Conservation (phyloP, 2,329 filamentous ascomycete genomes). For the Aureobasidium mangrovei region DNA sequence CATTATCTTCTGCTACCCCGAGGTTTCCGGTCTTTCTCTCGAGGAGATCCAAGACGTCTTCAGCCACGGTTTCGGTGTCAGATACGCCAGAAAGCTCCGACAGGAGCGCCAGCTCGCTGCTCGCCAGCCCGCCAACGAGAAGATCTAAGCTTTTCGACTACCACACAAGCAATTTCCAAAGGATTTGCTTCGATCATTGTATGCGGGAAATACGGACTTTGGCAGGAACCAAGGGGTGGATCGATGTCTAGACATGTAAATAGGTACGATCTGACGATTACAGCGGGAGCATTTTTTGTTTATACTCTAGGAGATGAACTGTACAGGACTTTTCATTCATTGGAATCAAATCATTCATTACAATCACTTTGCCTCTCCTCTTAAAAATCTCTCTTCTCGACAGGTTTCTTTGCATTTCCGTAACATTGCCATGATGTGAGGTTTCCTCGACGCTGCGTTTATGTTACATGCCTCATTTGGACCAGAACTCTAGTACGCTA, state of each 20-base stretch:
- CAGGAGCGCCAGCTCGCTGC: constrained; percentile 27
- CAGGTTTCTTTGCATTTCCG: too few species aligned
- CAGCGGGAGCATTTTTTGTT: neutral
- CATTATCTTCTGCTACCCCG: constrained; percentile 33
- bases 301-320: neutral
- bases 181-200: neutral
- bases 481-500: too few species aligned
- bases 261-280: neutral
- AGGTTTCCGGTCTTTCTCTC: constrained; percentile 32
- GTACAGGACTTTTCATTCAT: neutral
- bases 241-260: neutral
- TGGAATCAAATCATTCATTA: too few species aligned
- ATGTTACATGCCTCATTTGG: too few species aligned
- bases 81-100: constrained; percentile 28
- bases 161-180: neutral
- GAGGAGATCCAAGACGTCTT: constrained; percentile 31
- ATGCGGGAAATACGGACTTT: neutral
- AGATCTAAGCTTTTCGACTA: neutral
- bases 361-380: too few species aligned
- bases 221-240: neutral
- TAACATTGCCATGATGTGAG: too few species aligned
- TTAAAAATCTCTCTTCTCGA: too few species aligned
- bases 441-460: too few species aligned
- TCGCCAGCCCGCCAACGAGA: neutral
- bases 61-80: constrained; percentile 29